These are phyloP conservation scores for Fusarium avenaceum DNA, from an alignment of 2,329 filamentous ascomycete genomes.

Conservation along the genomic window DNA sequence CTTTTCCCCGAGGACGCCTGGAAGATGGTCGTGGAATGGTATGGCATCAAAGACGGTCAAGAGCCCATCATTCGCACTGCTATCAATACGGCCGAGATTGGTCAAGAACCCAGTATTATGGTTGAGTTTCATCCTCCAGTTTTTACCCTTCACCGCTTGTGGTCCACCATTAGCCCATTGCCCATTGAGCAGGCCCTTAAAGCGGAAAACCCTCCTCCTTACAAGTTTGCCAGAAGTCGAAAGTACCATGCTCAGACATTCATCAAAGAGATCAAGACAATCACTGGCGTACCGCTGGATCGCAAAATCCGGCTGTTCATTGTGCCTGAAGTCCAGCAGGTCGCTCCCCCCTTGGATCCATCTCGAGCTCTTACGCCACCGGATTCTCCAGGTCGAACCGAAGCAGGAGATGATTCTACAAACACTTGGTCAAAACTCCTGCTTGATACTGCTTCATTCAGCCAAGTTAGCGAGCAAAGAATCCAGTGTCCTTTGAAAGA, in stretches of 20 bases:
- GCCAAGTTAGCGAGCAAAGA: conserved; percentile 48
- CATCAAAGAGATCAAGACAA: conserved; percentile 77
- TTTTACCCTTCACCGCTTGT: conserved; percentile 86
- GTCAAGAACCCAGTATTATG: conserved; percentile 73
- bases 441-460: conserved; percentile 68
- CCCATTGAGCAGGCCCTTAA: conserved; percentile 71
- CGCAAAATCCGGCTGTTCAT: conserved; percentile 85
- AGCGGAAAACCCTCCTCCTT: conserved; percentile 71
- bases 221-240: conserved; percentile 78
- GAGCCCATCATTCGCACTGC: conserved; percentile 80
- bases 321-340: conserved; percentile 62
- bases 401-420: conserved; percentile 41
- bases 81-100: conserved; percentile 77
- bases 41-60: conserved; percentile 79
- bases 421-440: conserved; percentile 60
- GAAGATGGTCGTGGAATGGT: conserved; percentile 85
- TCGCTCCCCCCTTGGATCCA: conserved; percentile 52
- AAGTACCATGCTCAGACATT: conserved; percentile 80
- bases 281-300: conserved; percentile 74
- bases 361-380: conserved; percentile 56
- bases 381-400: conserved; percentile 55
- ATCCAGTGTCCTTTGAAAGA: conserved; percentile 62
- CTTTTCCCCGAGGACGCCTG: conserved; percentile 84
- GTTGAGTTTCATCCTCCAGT: conserved; percentile 89
- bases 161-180: conserved; percentile 69